A percentile compares a stretch with the other conserved stretches of the same genome.
Evolutionary conservation across 2,329 filamentous ascomycete species (phyloP).

Genomic region (Arthroderma uncinatum): DNA sequence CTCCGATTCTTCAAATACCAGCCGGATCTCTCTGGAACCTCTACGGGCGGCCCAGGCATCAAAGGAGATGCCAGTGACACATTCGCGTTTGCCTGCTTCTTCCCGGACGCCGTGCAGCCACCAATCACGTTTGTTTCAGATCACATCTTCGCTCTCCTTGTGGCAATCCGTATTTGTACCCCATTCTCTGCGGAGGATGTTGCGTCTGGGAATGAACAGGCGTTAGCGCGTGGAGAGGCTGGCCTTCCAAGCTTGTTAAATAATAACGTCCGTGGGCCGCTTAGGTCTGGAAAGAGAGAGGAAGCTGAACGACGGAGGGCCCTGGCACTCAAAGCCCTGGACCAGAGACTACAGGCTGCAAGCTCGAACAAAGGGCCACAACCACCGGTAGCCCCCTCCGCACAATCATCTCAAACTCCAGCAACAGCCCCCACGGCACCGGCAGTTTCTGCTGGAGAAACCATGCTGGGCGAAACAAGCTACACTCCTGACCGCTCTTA

Average conservation of each 20-base stretch:
- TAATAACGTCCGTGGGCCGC: constrained; percentile 33
- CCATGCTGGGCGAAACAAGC: constrained; percentile 57
- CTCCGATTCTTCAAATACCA: constrained; percentile 80
- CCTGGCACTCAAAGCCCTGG: constrained; percentile 78
- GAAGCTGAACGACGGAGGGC: constrained; percentile 86
- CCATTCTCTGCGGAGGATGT: constrained; percentile 78
- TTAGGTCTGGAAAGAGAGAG: constrained; percentile 57
- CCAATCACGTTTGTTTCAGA: constrained; percentile 63
- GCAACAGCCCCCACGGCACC: constrained; percentile 43
- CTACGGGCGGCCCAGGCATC: constrained; percentile 47
- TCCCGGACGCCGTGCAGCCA: constrained; percentile 73
- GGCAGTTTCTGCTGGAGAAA: constrained; percentile 43
- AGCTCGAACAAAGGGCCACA: constrained; percentile 43
- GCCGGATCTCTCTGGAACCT: constrained; percentile 44
- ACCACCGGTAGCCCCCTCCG: constrained; percentile 27
- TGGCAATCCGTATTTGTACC: constrained; percentile 65
- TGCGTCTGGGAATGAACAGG: constrained; percentile 60
- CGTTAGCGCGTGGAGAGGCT: constrained; percentile 52
- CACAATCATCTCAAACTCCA: constrained; percentile 43
- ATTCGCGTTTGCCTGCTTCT: constrained; percentile 92
- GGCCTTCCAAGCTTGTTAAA: constrained; percentile 50
- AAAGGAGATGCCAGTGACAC: constrained; percentile 91
- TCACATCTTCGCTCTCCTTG: constrained; percentile 61
- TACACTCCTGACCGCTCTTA: constrained; percentile 53
- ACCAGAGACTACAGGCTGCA: constrained; percentile 83